Base-by-base conservation (phyloP, 2,329 filamentous ascomycete genomes). In the Alternaria solani region DNA sequence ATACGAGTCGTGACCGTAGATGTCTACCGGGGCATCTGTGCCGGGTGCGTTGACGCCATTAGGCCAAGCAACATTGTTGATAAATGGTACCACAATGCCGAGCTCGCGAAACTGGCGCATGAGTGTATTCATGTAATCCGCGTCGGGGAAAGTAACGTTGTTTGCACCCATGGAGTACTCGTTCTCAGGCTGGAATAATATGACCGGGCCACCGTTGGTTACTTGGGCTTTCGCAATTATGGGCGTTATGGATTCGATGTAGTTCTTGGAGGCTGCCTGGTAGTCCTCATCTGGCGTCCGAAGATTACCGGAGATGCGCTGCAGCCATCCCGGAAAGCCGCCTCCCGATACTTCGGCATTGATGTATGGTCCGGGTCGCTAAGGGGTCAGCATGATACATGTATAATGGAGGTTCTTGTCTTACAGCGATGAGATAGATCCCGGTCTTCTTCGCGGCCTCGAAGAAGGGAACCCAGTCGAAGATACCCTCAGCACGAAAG, bases 151-250 rank as follows among this genome's bases (percentile, higher is more conserved):
- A 4, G 78, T 76, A 0, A 77, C 75, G 7, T 84, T 79, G 5
- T 80, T 80, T 28, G 79, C 74, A 5, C 81, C 82, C 28, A 80
- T 76, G 3, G 84, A 87, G 71, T 94, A 93, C 73, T 94, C 92
- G 63, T 94, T 94, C 73, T 95, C 92, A 0, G 90, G 88, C 73
- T 95, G 91, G 53, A 90, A 85, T 1, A 94, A 79, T 61, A 94
- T 91, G 2, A 94, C 83, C 0, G 91, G 91, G 0, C 92, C 92
- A 0, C 90, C 91, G 51, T 93, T 91, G 1, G 90, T 93, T 68
- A 94, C 93, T 69, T 94, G 91, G 1, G 87, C 88, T 57, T 88
- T 87, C 2, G 91, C 89, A 63, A 94, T 89, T n/a, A 89, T 87
- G 6, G 82, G 81, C 20, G 84, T 86, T 48, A 93, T 85, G 6